Conservation (phyloP, 768 basidiomycete species). For the Podaxis sp. region DNA sequence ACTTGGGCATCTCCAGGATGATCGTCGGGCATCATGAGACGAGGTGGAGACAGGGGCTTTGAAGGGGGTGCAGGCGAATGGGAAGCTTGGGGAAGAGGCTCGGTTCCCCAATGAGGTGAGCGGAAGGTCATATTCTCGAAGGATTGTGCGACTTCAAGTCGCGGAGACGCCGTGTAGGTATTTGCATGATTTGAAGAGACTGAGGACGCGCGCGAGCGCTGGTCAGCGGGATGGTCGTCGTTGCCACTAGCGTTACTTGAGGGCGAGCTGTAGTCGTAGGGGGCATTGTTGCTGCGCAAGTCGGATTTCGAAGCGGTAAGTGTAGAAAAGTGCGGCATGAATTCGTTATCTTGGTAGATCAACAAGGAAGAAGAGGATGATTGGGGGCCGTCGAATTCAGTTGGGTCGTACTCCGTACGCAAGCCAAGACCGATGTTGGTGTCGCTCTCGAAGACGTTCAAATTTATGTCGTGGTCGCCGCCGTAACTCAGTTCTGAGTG, state of each 20-base stretch:
- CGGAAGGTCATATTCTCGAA: conserved; percentile 66
- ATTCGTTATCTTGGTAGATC: conserved; percentile 57
- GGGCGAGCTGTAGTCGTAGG: conserved; percentile 66
- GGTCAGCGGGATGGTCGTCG: conserved; percentile 41
- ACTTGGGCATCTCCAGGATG: conserved; percentile 17
- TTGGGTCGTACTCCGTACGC: conserved; percentile 64
- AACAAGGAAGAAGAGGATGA: conserved; percentile 43
- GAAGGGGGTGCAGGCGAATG: conserved; percentile 21
- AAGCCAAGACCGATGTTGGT: conserved; percentile 28
- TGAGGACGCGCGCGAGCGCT: conserved; percentile 63
- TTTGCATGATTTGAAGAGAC: conserved; percentile 55
- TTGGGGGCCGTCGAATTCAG: conserved; percentile 65
- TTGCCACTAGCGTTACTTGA: conserved; percentile 48
- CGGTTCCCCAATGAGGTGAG: conserved; percentile 57
- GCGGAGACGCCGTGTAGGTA: conserved; percentile 46
- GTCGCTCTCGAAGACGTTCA: conserved; percentile 50
- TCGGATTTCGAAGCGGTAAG: conserved; percentile 19
- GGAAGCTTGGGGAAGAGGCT: conserved; percentile 40
- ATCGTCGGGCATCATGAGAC: conserved; percentile 51
- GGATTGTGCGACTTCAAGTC: conserved; percentile 53
- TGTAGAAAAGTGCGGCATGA: conserved; percentile 31
- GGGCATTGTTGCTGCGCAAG: conserved; percentile 26
- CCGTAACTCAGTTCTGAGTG: conserved; percentile 64
- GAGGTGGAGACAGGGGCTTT: conserved; percentile 66
- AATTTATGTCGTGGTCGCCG: conserved; percentile 42